Conservation (phyloP, 208 protist species). For the Trypanosoma scelopori region DNA sequence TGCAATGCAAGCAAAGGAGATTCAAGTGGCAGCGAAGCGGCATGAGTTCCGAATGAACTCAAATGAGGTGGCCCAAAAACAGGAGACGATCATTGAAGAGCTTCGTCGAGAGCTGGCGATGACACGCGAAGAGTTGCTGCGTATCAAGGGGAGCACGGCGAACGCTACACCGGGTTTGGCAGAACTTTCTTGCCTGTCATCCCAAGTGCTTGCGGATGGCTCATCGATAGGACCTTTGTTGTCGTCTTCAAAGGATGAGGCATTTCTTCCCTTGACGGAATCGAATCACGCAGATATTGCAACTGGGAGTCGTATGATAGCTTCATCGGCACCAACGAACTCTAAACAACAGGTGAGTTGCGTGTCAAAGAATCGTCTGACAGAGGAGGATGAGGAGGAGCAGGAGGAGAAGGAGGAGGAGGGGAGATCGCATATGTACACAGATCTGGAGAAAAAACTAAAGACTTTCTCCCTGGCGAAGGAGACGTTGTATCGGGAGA, state of each 20-base stretch:
- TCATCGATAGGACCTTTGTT: background rate
- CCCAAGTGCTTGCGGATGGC: constrained; percentile 1
- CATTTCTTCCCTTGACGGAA: background rate
- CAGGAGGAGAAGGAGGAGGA: constrained; percentile 14
- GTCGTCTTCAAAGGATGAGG: background rate
- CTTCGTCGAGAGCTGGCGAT: constrained; percentile 60
- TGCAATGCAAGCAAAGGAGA: constrained; percentile 82
- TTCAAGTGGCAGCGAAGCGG: constrained; percentile 61
- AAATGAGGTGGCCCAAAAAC: constrained; percentile 57
- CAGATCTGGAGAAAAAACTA: constrained; percentile 53
- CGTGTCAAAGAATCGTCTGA: too few relatives aligned
- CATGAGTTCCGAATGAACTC: constrained; percentile 69
- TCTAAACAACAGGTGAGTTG: too few relatives aligned
- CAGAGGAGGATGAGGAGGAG: too few relatives aligned
- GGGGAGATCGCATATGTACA: constrained; percentile 35
- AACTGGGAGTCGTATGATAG: too few relatives aligned
- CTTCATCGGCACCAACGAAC: too few relatives aligned
- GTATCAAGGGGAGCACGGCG: constrained; percentile 6
- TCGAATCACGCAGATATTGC: background rate
- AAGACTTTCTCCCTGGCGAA: constrained; percentile 61
- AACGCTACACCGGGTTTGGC: background rate
- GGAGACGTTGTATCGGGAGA: constrained; percentile 61
- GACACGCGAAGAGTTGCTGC: constrained; percentile 38
- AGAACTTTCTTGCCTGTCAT: background rate
- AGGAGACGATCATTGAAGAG: constrained; percentile 72